These are phyloP conservation scores for Hypoxylon rubiginosum DNA, from an alignment of 2,329 filamentous ascomycete species.

Conservation along the genomic window DNA sequence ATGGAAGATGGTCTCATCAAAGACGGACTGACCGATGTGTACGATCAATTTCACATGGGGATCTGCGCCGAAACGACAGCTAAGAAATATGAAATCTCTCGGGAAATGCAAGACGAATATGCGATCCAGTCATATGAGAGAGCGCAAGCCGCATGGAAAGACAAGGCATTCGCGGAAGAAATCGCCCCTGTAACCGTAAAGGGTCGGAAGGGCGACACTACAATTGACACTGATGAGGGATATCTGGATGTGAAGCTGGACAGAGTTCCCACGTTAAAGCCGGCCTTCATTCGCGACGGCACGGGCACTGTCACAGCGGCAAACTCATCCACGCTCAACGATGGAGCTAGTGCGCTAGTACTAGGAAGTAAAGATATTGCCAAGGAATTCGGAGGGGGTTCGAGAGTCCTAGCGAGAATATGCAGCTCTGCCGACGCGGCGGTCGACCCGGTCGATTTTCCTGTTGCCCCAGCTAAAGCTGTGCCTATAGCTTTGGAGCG, in stretches of 20 bases:
- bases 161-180: constrained; percentile 87
- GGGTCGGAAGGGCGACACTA: constrained; percentile 82
- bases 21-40: constrained; percentile 96
- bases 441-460: constrained; percentile 92
- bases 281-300: constrained; percentile 88
- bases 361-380: constrained; percentile 85
- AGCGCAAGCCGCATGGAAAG: constrained; percentile 89
- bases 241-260: constrained; percentile 89
- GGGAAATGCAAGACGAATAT: constrained; percentile 91
- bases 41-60: constrained; percentile 98
- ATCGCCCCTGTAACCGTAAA: constrained; percentile 89
- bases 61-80: constrained; percentile 96
- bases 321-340: constrained; percentile 94
- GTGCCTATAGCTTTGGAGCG: constrained; percentile 90
- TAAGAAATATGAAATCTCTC: constrained; percentile 84
- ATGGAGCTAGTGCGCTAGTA: constrained; percentile 91
- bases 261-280: constrained; percentile 88
- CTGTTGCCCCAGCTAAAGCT: constrained; percentile 90
- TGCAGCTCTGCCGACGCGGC: constrained; percentile 90
- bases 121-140: constrained; percentile 91
- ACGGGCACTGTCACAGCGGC: constrained; percentile 93
- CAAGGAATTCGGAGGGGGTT: constrained; percentile 81
- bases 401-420: constrained; percentile 88
- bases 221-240: constrained; percentile 88
- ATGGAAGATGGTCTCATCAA: constrained; percentile 94